Percentiles rank a stretch among this genome's conserved stretches.
Conservation (phyloP, 768 basidiomycete species). For the Suillus ampliporus region DNA sequence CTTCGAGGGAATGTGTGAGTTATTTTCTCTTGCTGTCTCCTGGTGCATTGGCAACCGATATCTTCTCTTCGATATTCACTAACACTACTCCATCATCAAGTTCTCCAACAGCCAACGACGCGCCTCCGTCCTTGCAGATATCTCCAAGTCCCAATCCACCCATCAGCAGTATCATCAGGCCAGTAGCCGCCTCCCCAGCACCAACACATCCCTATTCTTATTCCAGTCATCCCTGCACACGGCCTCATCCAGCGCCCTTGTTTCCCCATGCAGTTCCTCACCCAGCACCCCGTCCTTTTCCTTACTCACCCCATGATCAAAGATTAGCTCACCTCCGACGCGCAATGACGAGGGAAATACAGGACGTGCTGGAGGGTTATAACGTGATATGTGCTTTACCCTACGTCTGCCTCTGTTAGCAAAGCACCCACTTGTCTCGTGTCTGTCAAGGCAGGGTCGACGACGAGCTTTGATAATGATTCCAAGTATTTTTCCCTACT, state of each 20-base stretch:
- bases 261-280: slow-evolving; percentile 14
- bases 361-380: slow-evolving; percentile 22
- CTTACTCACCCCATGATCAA: slow-evolving; percentile 17
- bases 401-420: slow-evolving; percentile 17
- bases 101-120: slow-evolving; percentile 71
- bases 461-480: slow-evolving; percentile 43
- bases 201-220: slow-evolving; percentile 15
- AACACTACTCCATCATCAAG: slow-evolving; percentile 44
- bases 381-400: slow-evolving; percentile 36
- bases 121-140: slow-evolving; percentile 69
- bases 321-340: slow-evolving; percentile 21
- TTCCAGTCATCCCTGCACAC: slow-evolving; percentile 19
- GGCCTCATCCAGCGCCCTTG: slow-evolving; percentile 21
- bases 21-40: slow-evolving; percentile 1
- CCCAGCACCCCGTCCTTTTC: too few species aligned
- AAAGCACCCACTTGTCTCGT: slow-evolving; percentile 10
- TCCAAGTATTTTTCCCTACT: too few species aligned
- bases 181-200: slow-evolving; percentile 35
- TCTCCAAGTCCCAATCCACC: too few species aligned
- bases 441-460: slow-evolving; percentile 8
- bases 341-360: slow-evolving; percentile 38
- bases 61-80: neutral
- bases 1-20: slow-evolving; percentile 63
- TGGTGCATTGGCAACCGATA: too few species aligned
- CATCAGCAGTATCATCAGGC: slow-evolving; percentile 53